Evolutionary conservation across 2,329 filamentous ascomycete species (phyloP).

Genomic region (Calonectria pseudoreteaudii): DNA sequence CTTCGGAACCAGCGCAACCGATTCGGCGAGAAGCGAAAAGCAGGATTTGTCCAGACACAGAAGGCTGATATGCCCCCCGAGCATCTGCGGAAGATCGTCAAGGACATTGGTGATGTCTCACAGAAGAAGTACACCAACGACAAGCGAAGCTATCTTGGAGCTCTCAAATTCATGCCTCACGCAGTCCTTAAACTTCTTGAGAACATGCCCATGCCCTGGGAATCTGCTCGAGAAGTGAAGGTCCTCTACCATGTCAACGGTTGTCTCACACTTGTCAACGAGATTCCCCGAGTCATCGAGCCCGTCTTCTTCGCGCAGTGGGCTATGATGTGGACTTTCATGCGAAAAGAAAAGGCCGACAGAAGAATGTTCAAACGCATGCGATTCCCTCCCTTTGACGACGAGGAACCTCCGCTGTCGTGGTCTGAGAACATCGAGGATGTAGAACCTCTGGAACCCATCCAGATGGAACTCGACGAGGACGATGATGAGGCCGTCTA

Average conservation of each 20-base stretch:
- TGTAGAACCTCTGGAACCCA: conserved; percentile 95
- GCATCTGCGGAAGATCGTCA: conserved; percentile 97
- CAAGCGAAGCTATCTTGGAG: conserved; percentile 97
- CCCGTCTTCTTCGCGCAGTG: conserved; percentile 98
- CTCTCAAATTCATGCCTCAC: conserved; percentile 99
- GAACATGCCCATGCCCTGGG: conserved; percentile 99
- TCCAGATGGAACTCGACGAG: conserved; percentile 98
- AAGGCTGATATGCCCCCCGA: conserved; percentile 99
- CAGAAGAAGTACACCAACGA: conserved; percentile 99
- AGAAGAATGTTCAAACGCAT: conserved; percentile 97
- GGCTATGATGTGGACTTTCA: conserved; percentile 99
- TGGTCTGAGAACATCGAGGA: conserved; percentile 99
- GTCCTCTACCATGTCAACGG: conserved; percentile 99
- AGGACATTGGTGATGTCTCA: conserved; percentile 98
- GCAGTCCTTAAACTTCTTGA: conserved; percentile 96
- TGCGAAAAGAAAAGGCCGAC: conserved; percentile 98
- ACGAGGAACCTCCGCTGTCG: conserved; percentile 95
- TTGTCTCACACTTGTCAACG: conserved; percentile 95
- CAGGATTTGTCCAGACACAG: conserved; percentile 96
- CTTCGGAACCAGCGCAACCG: conserved; percentile 89
- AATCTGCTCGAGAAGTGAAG: conserved; percentile 95
- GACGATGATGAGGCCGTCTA: conserved; percentile 90
- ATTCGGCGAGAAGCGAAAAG: conserved; percentile 97
- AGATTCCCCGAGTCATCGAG: conserved; percentile 95
- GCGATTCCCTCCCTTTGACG: conserved; percentile 98